Evolutionary conservation across 148 eudicot genomes (phyloP).

Genomic region (Vaccinium vitisidaea): DNA sequence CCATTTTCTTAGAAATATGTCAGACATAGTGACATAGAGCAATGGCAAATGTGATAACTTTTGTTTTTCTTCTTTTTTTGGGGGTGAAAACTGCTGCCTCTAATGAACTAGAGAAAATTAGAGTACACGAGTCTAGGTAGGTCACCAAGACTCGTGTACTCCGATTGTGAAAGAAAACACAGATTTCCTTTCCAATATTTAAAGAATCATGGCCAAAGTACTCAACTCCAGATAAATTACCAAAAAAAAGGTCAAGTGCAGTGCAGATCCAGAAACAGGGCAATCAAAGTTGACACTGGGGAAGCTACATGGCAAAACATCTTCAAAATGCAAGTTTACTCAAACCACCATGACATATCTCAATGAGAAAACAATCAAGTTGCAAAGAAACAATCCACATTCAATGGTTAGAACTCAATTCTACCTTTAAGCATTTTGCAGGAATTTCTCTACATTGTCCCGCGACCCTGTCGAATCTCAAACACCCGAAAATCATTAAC

Average conservation of each 20-base stretch:
- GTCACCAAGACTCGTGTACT: too few species aligned
- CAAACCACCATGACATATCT: constrained; percentile 3
- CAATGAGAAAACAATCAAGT: constrained; percentile 14
- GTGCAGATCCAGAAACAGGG: not conserved
- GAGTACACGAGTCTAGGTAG: too few species aligned
- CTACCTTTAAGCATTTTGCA: constrained; percentile 6
- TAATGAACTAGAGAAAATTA: too few species aligned
- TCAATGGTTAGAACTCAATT: constrained; percentile 18
- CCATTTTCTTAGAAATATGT: not conserved
- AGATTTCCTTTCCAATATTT: not conserved
- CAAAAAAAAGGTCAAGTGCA: not conserved
- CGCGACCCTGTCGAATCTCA: constrained; percentile 6
- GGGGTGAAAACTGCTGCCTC: too few species aligned
- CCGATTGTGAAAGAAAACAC: too few species aligned
- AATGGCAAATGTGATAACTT: not conserved
- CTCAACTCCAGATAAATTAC: too few species aligned
- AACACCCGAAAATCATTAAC: constrained; percentile 6
- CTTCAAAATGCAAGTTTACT: not conserved
- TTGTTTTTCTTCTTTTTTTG: too few species aligned
- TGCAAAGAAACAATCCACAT: constrained; percentile 10
- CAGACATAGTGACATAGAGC: not conserved
- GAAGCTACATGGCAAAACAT: constrained; percentile 3
- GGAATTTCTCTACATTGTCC: constrained; percentile 6
- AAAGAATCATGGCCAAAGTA: not conserved
- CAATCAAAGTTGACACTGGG: not conserved